Conservation (phyloP, 2,329 filamentous ascomycete genomes). For the Diaporthe capsici region DNA sequence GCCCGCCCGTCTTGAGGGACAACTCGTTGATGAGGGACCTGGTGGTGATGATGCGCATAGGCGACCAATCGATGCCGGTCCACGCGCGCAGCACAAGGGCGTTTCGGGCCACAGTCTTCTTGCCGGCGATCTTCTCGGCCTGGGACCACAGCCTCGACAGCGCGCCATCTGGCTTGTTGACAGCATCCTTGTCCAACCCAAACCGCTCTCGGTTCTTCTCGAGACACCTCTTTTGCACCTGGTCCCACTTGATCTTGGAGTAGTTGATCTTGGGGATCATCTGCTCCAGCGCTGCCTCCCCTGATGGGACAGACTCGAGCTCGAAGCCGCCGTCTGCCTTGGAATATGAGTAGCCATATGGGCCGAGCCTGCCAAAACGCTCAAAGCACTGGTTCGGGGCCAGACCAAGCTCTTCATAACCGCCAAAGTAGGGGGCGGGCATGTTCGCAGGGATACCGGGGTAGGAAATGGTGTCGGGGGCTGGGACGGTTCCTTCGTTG, state of each 20-base stretch:
- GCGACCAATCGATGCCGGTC: slow-evolving; percentile 80
- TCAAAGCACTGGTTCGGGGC: slow-evolving; percentile 77
- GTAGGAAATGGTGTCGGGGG: slow-evolving; percentile 68
- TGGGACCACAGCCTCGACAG: slow-evolving; percentile 38
- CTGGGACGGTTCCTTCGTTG: slow-evolving; percentile 60
- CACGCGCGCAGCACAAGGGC: slow-evolving; percentile 84
- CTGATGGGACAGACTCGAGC: slow-evolving; percentile 71
- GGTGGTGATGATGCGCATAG: slow-evolving; percentile 84
- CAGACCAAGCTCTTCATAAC: slow-evolving; percentile 71
- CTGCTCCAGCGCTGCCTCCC: slow-evolving; percentile 68
- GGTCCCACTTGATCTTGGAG: slow-evolving; percentile 77
- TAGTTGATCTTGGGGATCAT: slow-evolving; percentile 66
- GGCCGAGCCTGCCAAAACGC: slow-evolving; percentile 77
- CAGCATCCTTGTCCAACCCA: slow-evolving; percentile 51
- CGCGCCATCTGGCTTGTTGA: slow-evolving; percentile 33
- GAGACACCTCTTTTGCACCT: slow-evolving; percentile 77
- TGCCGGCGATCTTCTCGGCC: slow-evolving; percentile 38
- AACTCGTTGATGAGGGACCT: slow-evolving; percentile 85
- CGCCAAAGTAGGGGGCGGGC: slow-evolving; percentile 73
- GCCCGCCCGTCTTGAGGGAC: slow-evolving; percentile 80
- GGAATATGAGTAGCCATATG: slow-evolving; percentile 76
- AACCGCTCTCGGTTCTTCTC: slow-evolving; percentile 77
- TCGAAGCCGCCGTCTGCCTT: slow-evolving; percentile 72
- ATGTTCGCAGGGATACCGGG: slow-evolving; percentile 73
- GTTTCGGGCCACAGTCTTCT: slow-evolving; percentile 63